Base-by-base conservation (phyloP, 1,139 yeast species). In the Zygosaccharomyces pseudobailii region DNA sequence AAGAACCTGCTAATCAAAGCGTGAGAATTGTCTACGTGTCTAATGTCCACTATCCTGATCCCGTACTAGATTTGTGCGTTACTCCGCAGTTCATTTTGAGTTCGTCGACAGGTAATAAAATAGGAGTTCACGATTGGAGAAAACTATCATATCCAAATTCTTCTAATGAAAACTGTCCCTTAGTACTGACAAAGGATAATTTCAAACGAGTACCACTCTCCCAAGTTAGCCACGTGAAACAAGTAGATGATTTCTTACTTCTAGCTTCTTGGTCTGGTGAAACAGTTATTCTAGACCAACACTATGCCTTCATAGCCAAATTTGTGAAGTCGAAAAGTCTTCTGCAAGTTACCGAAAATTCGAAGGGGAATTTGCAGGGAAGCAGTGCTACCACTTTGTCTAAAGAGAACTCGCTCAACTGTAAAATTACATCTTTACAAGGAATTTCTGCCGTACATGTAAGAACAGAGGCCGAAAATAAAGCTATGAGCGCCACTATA, bases 41-140 rank as follows among this genome's bases (percentile, higher is more conserved):
- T 2, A 43, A 50, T 13, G 52, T 46, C 2, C 65, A 62, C 48
- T 62, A 54, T 32, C 67, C 67, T 7, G 55, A 63, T 4, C 67
- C 66, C 4, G 55, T 63, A 6, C 48, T 64, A 19, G 56, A 54
- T 33, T 39, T 64, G 24, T 39, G 43, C 13, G 27, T 36, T 20
- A 25, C 51, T 20, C 28, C 19, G 25, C 45, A 48, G 5, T 19
- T 25, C n/a, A 31, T 36, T 25, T 40, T 54, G 2, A 50, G 54
- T 42, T 46, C 54, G 4, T 52, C 57, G 8, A 48, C 47, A 9
- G 48, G 42, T 17, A 40, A 46, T 7, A 35, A 36, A 6, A 31
- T 55, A 22, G 55, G 56, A 8, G 42, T 48, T 13, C 56, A 54
- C 33, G 13, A 30, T 3, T 30, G 33, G 5, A 13, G 13, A 30